Evolutionary conservation across 148 eudicot species (phyloP).

Genomic region (Fallopia convolvulus): DNA sequence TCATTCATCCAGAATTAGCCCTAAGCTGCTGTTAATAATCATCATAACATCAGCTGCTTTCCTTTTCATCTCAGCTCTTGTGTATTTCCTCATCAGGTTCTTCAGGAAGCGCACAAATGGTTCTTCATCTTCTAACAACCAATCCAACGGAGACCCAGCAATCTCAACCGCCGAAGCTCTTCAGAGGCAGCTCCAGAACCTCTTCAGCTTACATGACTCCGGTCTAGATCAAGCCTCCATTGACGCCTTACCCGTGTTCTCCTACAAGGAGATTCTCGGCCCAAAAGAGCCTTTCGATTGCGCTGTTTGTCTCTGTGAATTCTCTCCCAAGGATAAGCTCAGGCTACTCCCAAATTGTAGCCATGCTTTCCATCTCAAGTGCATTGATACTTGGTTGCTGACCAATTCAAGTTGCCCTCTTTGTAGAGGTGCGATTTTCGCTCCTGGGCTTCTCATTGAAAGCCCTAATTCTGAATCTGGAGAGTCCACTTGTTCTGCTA

Average conservation of each 20-base stretch:
- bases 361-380: slow-evolving; percentile 33
- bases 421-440: slow-evolving; percentile 25
- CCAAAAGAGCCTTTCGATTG: slow-evolving; percentile 31
- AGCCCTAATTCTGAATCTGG: neutral
- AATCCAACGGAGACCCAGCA: slow-evolving; percentile 24
- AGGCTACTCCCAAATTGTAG: slow-evolving; percentile 28
- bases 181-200: slow-evolving; percentile 51
- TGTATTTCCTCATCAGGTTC: neutral
- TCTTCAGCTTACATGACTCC: slow-evolving; percentile 36
- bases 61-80: slow-evolving; percentile 20
- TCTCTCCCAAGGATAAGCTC: slow-evolving; percentile 10
- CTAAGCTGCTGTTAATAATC: slow-evolving; percentile 42
- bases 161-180: slow-evolving; percentile 26
- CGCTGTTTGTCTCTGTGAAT: slow-evolving; percentile 16
- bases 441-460: neutral
- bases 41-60: slow-evolving; percentile 38
- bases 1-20: slow-evolving; percentile 27
- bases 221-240: slow-evolving; percentile 35
- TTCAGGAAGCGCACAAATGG: neutral
- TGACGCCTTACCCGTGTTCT: slow-evolving; percentile 32
- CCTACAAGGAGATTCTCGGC: slow-evolving; percentile 29
- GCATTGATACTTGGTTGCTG: slow-evolving; percentile 33
- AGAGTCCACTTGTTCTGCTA: neutral
- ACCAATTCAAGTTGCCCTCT: slow-evolving; percentile 30
- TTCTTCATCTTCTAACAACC: slow-evolving; percentile 26